Percentiles rank a stretch among this genome's conserved stretches.
Conservation (phyloP, 2,329 filamentous ascomycete species). For the Beauveria rudraprayagi region DNA sequence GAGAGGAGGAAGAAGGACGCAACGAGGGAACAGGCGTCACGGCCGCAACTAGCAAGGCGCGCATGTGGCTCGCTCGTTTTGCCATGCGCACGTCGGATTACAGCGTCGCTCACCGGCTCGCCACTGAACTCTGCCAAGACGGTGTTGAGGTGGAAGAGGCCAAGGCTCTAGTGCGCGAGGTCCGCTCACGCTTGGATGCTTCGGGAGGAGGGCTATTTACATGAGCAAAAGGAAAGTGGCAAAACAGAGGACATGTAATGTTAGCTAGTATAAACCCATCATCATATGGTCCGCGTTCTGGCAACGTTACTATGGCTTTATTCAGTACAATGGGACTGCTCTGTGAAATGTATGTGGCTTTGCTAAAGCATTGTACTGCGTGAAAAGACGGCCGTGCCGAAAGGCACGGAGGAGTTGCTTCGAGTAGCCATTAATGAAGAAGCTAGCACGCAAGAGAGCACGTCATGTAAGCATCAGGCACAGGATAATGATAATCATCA, state of each 20-base stretch:
- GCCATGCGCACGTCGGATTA: slow-evolving; percentile 72
- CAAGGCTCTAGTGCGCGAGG: slow-evolving; percentile 82
- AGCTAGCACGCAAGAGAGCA: too few species aligned
- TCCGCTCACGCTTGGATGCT: slow-evolving; percentile 66
- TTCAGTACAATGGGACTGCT: too few species aligned
- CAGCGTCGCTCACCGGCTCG: slow-evolving; percentile 67
- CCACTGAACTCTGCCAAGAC: slow-evolving; percentile 88
- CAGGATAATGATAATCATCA: too few species aligned
- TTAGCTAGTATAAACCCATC: neutral
- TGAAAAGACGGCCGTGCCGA: too few species aligned
- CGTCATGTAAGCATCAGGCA: too few species aligned
- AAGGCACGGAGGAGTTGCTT: too few species aligned
- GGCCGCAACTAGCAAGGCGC: slow-evolving; percentile 80
- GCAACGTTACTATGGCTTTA: too few species aligned
- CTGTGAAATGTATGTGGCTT: too few species aligned
- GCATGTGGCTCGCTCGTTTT: slow-evolving; percentile 85
- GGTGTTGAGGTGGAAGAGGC: slow-evolving; percentile 95
- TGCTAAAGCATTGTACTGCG: too few species aligned
- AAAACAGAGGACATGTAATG: neutral
- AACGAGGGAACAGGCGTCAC: slow-evolving; percentile 72
- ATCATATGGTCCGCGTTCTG: neutral
- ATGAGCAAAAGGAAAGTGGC: neutral
- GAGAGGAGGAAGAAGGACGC: slow-evolving; percentile 24
- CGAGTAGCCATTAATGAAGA: too few species aligned
- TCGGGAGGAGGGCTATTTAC: slow-evolving; percentile 23